Base-by-base conservation (phyloP, 306 rosid species). In the Astragalus glycyphyllos region DNA sequence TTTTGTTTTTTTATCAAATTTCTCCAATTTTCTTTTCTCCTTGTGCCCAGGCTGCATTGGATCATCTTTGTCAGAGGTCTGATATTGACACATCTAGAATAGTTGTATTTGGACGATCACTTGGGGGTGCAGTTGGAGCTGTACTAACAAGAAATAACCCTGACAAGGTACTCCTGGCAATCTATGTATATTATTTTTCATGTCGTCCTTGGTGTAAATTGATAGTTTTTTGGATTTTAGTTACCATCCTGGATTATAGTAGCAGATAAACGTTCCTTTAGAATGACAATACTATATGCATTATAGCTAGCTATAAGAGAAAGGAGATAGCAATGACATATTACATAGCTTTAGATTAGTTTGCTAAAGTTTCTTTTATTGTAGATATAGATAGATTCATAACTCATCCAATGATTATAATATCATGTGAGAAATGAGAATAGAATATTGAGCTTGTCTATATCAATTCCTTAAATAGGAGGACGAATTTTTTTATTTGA, bases 61-160 rank as follows among this genome's bases (percentile, higher is more conserved):
- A 95, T 68, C 96, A 95, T 88, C 99, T 95, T 78, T 86, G 85
- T 71, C 96, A 89, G 82, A 85, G 97, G 80, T 73, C 88, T 79
- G 99, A 95, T 82, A 89, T 95, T 59, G 99, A 95, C 78, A 79
- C 96, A 13, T 85, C 97, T 64, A 85, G 91, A 83, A 91, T 95
- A 75, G 68, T 95, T 85, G 93, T 95, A 55, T 95, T 91, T 66
- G 99, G 99, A 81, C 84, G 99, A 84, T 91, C 99, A 57, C 99
- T 95, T 59, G 99, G 99, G 32, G 99, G 97, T 77, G 99, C 99
- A 47, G 99, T 95, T 83, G 99, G 99, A 75, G 64, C 99, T 61
- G 89, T 85, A 54, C 96, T 95, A 70, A 58, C 97, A 15, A 89
- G 81, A 67, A 87, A 84, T 78, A 95, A 95, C 75, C 96, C 97